Base-by-base conservation (phyloP, 352 stramenopile genomes). In the Pseudoperonospora humuli region DNA sequence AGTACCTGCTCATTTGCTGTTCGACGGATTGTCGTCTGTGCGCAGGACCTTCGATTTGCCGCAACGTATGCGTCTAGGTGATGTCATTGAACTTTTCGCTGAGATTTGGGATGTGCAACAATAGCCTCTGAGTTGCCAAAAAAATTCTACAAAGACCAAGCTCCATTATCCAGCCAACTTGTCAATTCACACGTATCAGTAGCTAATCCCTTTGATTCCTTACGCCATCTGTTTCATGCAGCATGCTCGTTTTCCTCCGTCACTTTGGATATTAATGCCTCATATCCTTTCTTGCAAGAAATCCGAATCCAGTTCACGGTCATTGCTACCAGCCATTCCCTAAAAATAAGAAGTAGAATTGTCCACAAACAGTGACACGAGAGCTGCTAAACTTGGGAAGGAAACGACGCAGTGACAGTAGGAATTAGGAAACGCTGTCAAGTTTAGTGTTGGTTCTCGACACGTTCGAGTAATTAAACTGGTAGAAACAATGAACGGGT, bases 51-150 rank as follows among this genome's bases (percentile, higher is more conserved):
- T 84, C 47, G 82, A 94, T 29, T 50, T 94, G 39, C 82, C 82
- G 21, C 82, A 94, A 20, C 79, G 75, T 46, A 94, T 92, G 82
- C 66, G 67, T 17, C 59, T 94, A 3, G 73, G 66, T 15, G 82
- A 94, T 54, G 66, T 94, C 35, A 84, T 94, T 50, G 78, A 86
- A 54, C 54, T 94, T 31, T 91, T 92, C 56, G 75, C 82, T 23
- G 82, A 94, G 59, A 88, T 94, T 41, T 94, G 82, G 82, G 82
- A 94, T 24, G 76, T 92, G 39, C 81, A 94, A 57, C 76, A 92
- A 55, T 74, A 74, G 60, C 45, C 47, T 28, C 40, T 53, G 54
- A 54, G 21, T 36, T 48, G 24, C 26, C 27, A 43, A 20, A 36
- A 34, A 59, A 52, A n/a, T n/a, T 49, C 23, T 54, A 49, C 36